Percentiles rank a stretch among this genome's conserved stretches.
Conservation (phyloP, 345 rosid species). For the Pistacia vera region DNA sequence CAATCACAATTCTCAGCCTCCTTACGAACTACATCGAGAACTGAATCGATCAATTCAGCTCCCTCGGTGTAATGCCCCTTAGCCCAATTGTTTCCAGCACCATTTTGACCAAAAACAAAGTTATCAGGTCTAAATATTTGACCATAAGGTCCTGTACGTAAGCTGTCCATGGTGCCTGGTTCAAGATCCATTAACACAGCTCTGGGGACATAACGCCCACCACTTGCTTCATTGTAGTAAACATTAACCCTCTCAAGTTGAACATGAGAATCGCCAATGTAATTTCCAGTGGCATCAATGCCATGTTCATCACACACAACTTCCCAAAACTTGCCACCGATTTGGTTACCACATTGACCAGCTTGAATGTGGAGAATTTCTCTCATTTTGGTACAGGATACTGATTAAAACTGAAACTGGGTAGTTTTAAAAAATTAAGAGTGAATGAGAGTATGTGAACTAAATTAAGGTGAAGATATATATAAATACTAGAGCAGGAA, state of each 20-base stretch:
- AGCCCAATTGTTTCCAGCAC: conserved; percentile 72
- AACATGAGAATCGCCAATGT: conserved; percentile 41
- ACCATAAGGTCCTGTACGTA: conserved; percentile 54
- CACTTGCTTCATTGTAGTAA: conserved; percentile 61
- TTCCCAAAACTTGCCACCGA: conserved; percentile 66
- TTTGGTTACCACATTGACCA: conserved; percentile 67
- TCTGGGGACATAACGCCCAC: conserved; percentile 58
- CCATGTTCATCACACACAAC: conserved; percentile 66
- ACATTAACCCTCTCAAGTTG: conserved; percentile 66
- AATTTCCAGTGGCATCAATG: conserved; percentile 47
- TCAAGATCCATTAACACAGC: conserved; percentile 62
- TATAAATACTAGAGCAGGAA: conserved; percentile 1
- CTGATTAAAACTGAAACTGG: background rate
- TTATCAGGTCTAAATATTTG: conserved; percentile 69
- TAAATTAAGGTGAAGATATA: background rate
- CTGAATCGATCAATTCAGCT: conserved; percentile 61
- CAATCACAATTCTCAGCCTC: conserved; percentile 71
- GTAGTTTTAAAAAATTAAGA: background rate
- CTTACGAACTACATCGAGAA: conserved; percentile 59
- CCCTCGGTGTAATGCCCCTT: conserved; percentile 72
- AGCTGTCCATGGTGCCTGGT: conserved; percentile 69
- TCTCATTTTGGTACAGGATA: conserved; percentile 35
- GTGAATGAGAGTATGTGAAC: background rate
- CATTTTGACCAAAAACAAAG: conserved; percentile 61
- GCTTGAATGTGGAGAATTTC: conserved; percentile 69